phyloP scores from a whole-genome alignment of 2,329 filamentous ascomycete species.

The Arthrobotrys pseudoclavata region DNA sequence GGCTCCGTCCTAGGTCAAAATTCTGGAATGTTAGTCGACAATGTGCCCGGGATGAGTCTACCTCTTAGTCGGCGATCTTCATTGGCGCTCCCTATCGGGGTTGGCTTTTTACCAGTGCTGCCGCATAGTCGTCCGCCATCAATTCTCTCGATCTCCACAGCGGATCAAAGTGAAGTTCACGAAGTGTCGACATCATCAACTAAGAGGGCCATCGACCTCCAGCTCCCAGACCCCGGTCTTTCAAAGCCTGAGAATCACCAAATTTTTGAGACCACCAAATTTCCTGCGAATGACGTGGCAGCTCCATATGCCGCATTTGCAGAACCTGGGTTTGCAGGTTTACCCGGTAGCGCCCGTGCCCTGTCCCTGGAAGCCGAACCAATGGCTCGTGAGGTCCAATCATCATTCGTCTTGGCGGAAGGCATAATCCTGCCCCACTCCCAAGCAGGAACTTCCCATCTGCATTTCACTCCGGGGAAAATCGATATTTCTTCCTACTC shows the following conservation, averaged over 20 bases:
- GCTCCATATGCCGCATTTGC: constrained; percentile 28
- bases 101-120: constrained; percentile 13
- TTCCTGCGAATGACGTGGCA: constrained; percentile 28
- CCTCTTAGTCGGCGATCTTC: constrained; percentile 30
- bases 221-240: not conserved
- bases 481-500: constrained; percentile 5
- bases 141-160: not conserved
- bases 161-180: not conserved
- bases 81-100: not conserved
- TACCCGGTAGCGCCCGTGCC: constrained; percentile 30
- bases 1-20: not conserved
- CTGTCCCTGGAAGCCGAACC: constrained; percentile 17
- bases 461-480: not conserved
- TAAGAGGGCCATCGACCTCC: not conserved
- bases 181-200: not conserved
- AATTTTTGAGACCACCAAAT: constrained; percentile 1
- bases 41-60: not conserved
- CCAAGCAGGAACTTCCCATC: constrained; percentile 26
- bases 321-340: constrained; percentile 17
- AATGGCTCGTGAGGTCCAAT: not conserved
- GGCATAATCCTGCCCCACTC: constrained; percentile 32
- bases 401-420: constrained; percentile 9
- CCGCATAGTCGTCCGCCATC: constrained; percentile 39
- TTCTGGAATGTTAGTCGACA: not conserved
- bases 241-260: not conserved